A percentile compares a stretch with the other conserved stretches of the same genome.
Conservation (phyloP, 176 grass and related monocot species). For the Raddia guianensis region DNA sequence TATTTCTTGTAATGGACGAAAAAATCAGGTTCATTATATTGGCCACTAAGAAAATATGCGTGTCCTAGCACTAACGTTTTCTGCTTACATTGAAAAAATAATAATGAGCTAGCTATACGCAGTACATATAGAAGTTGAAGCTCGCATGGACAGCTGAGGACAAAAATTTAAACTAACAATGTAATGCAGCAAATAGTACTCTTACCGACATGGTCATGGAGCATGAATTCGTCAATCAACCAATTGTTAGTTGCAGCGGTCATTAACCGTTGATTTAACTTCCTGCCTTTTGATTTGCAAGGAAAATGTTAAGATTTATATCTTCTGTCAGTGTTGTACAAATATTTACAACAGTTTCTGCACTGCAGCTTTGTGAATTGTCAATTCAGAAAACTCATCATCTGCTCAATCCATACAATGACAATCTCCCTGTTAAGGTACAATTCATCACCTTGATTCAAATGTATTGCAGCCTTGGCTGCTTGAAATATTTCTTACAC, state of each 20-base stretch:
- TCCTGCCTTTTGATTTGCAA: background rate
- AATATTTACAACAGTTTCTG: slow-evolving; percentile 48
- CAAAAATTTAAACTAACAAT: no score
- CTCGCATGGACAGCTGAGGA: no score
- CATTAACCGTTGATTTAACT: slow-evolving; percentile 1
- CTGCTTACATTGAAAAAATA: no score
- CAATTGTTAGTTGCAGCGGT: slow-evolving; percentile 7
- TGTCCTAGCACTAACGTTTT: no score
- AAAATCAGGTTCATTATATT: no score
- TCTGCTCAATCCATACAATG: slow-evolving; percentile 97
- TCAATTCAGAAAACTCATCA: slow-evolving; percentile 98
- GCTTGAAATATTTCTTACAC: background rate
- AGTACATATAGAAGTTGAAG: no score
- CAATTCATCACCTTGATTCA: slow-evolving; percentile 9
- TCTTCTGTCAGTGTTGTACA: slow-evolving; percentile 27
- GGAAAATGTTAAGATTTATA: slow-evolving; percentile 2
- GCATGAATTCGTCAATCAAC: background rate
- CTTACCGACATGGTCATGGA: no score
- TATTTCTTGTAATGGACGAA: no score
- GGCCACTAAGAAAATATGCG: no score
- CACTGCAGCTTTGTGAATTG: slow-evolving; percentile 89
- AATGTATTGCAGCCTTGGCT: background rate
- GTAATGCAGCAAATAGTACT: no score
- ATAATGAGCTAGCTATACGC: no score
- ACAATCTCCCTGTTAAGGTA: slow-evolving; percentile 99